phyloP scores from a whole-genome alignment of 768 basidiomycete genomes.

The Tricholoma bakamatsutake region DNA sequence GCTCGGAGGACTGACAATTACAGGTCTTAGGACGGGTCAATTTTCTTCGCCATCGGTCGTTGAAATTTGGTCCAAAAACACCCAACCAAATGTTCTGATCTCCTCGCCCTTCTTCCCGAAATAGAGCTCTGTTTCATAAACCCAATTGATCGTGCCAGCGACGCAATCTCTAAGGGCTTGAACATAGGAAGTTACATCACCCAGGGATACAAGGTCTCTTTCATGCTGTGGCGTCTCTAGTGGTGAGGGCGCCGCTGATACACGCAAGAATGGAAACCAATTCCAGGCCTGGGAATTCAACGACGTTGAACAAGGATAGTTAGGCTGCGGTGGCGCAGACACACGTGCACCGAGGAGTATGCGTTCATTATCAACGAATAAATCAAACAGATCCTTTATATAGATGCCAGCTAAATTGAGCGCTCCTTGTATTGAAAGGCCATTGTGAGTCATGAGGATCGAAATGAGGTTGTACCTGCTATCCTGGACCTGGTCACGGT shows the following conservation, averaged over 20 bases:
- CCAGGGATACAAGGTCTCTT: slow-evolving; percentile 7
- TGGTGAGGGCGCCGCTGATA: slow-evolving; percentile 4
- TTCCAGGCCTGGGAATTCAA: slow-evolving; percentile 8
- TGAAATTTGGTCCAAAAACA: slow-evolving; percentile 35
- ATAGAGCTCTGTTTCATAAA: slow-evolving; percentile 57
- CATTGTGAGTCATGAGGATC: slow-evolving; percentile 39
- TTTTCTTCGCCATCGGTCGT: slow-evolving; percentile 1
- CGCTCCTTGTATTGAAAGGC: slow-evolving; percentile 45
- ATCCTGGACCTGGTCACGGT: slow-evolving; percentile 32
- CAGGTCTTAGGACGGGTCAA: not conserved
- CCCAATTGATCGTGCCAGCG: slow-evolving; percentile 56
- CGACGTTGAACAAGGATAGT: slow-evolving; percentile 11
- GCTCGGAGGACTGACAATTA: not conserved
- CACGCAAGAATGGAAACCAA: slow-evolving; percentile 11
- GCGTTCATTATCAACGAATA: slow-evolving; percentile 27
- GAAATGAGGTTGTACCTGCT: slow-evolving; percentile 42
- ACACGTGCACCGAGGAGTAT: slow-evolving; percentile 11
- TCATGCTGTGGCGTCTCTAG: slow-evolving; percentile 5
- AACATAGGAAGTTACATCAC: slow-evolving; percentile 29
- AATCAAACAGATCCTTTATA: slow-evolving; percentile 31
- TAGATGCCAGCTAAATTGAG: slow-evolving; percentile 34
- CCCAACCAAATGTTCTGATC: slow-evolving; percentile 58
- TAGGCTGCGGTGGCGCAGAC: slow-evolving; percentile 13
- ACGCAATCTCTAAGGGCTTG: slow-evolving; percentile 51
- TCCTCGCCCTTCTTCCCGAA: slow-evolving; percentile 53